Conservation (phyloP, 352 stramenopile genomes). For the Globisporangium takayamanum region DNA sequence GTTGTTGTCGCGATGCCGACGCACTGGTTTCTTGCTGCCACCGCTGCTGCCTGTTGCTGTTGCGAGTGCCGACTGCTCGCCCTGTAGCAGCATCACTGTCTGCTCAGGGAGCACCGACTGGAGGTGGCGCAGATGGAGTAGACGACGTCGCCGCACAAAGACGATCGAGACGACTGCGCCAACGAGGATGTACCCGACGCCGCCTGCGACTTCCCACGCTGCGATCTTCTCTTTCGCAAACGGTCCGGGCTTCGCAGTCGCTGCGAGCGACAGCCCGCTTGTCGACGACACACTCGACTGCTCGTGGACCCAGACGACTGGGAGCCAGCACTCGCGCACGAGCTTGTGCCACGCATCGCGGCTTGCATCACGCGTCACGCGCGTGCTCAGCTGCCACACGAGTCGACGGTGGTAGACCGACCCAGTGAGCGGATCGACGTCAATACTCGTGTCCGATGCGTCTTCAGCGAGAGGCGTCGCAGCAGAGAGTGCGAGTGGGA, state of each 20-base stretch:
- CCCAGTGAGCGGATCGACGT: conserved; percentile 44
- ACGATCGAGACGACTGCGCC: conserved; percentile 13
- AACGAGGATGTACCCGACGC: conserved; percentile 18
- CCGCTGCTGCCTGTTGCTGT: neutral
- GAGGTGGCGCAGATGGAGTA: conserved; percentile 14
- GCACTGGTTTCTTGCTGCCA: neutral
- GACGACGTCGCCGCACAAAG: conserved; percentile 10
- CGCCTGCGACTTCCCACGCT: conserved; percentile 23
- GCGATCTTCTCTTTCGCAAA: conserved; percentile 34
- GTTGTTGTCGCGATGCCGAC: neutral
- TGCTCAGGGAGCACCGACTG: conserved; percentile 20
- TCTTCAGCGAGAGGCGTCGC: neutral
- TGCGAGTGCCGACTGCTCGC: neutral
- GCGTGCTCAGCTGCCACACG: conserved; percentile 40
- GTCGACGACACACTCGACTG: conserved; percentile 28
- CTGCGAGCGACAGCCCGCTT: conserved; percentile 9
- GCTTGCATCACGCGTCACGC: conserved; percentile 7
- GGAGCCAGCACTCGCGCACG: conserved; percentile 25
- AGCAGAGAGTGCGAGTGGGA: conserved; percentile 24
- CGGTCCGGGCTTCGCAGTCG: conserved; percentile 13
- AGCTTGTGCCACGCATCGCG: conserved; percentile 32
- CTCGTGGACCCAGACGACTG: conserved; percentile 43
- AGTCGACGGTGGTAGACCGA: conserved; percentile 41
- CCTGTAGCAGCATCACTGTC: neutral
- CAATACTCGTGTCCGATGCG: conserved; percentile 15